Conservation (phyloP, 306 rosid species). For the Quercus parvula region DNA sequence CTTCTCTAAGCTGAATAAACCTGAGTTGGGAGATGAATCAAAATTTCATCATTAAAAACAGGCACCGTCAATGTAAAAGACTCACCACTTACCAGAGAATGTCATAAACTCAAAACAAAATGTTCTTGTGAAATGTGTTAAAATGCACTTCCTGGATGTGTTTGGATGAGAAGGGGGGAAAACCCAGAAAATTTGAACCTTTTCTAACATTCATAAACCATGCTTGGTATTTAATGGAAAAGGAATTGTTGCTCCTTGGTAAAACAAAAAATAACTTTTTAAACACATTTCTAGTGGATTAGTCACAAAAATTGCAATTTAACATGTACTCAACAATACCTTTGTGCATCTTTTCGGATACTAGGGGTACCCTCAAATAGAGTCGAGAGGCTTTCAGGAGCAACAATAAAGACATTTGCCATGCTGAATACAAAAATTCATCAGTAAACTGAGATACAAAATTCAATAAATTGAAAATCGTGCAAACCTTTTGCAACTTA, state of each 20-base stretch:
- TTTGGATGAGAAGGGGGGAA: background rate
- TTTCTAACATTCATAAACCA: background rate
- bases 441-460: constrained; percentile 17
- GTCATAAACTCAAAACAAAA: background rate
- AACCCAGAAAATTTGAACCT: background rate
- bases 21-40: constrained; percentile 38
- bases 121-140: background rate
- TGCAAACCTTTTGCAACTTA: constrained; percentile 40
- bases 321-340: constrained; percentile 37
- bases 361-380: constrained; percentile 97
- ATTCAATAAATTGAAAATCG: constrained; percentile 5
- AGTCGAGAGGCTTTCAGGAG: constrained; percentile 94
- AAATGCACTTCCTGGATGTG: background rate
- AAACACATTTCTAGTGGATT: background rate
- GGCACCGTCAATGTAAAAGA: background rate
- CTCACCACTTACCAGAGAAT: background rate
- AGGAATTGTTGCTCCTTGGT: background rate
- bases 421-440: constrained; percentile 47
- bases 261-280: background rate
- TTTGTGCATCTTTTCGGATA: constrained; percentile 93
- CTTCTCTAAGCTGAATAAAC: constrained; percentile 94
- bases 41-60: constrained; percentile 25
- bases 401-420: constrained; percentile 99
- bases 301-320: background rate
- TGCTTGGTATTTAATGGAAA: background rate